Conservation (phyloP, 805 yeast species). For the Monosporozyma aerobia region DNA sequence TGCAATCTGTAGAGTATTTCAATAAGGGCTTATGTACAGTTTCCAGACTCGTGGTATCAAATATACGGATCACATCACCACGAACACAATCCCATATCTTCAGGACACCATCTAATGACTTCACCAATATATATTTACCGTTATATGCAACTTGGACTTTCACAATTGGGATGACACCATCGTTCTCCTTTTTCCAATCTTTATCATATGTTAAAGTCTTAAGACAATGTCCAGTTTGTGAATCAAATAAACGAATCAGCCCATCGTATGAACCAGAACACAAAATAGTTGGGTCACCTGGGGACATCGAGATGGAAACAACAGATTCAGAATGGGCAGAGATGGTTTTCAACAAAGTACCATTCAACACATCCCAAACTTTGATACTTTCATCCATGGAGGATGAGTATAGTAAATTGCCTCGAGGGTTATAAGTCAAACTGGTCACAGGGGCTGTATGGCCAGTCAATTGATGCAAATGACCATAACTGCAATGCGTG, state of each 20-base stretch:
- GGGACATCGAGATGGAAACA: conserved; percentile 60
- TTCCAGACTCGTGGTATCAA: conserved; percentile 12
- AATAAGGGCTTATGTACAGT: conserved; percentile 1
- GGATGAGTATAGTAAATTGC: conserved; percentile 71
- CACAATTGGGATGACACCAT: conserved; percentile 51
- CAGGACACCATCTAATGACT: conserved; percentile 70
- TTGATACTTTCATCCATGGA: conserved; percentile 86
- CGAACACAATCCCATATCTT: conserved; percentile 82
- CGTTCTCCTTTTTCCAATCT: conserved; percentile 51
- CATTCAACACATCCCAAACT: conserved; percentile 71
- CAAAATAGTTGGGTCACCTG: conserved; percentile 63
- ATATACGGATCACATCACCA: conserved; percentile 73
- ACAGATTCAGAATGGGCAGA: conserved; percentile 94
- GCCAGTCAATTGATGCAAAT: conserved; percentile 43
- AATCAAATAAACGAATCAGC: conserved; percentile 76
- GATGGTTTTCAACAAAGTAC: conserved; percentile 62
- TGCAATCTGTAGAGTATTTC: not conserved
- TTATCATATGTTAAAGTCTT: conserved; percentile 80
- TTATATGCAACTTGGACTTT: conserved; percentile 69
- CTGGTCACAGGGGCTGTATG: conserved; percentile 81
- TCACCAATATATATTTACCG: conserved; percentile 66
- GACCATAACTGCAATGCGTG: conserved; percentile 47
- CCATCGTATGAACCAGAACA: conserved; percentile 90
- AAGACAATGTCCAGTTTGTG: conserved; percentile 82
- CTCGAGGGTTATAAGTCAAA: conserved; percentile 60